Percentiles rank a stretch among this genome's conserved stretches.
Conservation (phyloP, 306 rosid species). For the Herpetospermum pedunculosum region DNA sequence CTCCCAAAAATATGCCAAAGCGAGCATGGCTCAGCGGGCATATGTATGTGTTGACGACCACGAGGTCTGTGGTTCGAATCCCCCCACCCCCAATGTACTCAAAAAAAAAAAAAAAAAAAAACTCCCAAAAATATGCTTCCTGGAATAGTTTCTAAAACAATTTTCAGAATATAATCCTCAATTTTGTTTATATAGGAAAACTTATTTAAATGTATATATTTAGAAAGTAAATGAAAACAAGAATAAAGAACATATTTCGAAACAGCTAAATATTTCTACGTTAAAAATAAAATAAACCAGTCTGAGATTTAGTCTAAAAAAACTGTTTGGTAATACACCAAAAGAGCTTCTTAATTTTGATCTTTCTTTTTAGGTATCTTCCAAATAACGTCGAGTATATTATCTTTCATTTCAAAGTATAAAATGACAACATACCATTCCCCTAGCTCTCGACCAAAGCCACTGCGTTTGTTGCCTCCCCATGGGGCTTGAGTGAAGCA, state of each 20-base stretch:
- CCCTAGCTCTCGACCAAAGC: slow-evolving; percentile 97
- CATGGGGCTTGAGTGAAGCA: slow-evolving; percentile 97
- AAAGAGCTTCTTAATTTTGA: not conserved
- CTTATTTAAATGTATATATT: not conserved
- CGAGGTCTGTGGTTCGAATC: too few relatives aligned
- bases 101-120: too few relatives aligned
- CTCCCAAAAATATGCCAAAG: too few relatives aligned
- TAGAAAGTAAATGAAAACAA: not conserved
- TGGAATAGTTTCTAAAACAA: not conserved
- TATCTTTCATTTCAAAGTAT: not conserved
- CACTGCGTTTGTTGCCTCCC: slow-evolving; percentile 96
- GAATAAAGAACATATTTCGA: not conserved
- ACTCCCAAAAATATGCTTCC: not conserved
- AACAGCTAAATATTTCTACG: not conserved
- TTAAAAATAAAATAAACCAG: not conserved
- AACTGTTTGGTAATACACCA: not conserved
- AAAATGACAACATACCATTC: slow-evolving; percentile 53
- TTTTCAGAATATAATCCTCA: not conserved
- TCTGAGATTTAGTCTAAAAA: not conserved
- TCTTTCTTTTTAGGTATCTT: not conserved
- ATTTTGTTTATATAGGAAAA: not conserved
- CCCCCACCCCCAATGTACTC: too few relatives aligned
- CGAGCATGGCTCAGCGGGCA: too few relatives aligned
- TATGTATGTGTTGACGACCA: too few relatives aligned
- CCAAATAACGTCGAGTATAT: not conserved